Evolutionary conservation across 495 filamentous ascomycete genomes (phyloP), one percentile per base, ranked within the genome.

Genomic region (Filosporella fistucella): DNA sequence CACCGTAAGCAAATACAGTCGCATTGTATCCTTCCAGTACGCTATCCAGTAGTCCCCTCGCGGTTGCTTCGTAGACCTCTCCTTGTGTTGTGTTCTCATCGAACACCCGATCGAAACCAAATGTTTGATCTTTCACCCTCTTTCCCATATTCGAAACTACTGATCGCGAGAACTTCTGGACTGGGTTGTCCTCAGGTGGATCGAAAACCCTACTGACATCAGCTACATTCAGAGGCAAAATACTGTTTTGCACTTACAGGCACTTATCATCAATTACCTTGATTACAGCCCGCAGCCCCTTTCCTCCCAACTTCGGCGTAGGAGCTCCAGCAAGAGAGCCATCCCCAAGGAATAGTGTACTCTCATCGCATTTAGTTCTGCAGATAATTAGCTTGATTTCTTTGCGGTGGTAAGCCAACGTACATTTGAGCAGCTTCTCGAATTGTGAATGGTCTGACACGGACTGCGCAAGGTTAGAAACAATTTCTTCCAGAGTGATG

Each of bases 11-110:
- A 64, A 97, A 99, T 0, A 99, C 93, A 0, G 93, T 99, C 34
- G 94, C 93, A 73, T 99, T 99, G 70, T 96, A 99, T 39, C 93
- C 93, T 51, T 97, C 91, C 42, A 97, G 74, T 42, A 99, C 91
- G 64, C 84, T 96, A 62, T 97, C 93, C 62, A 99, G 76, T 21
- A 99, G 76, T 51, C 68, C 77, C 60, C 84, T 86, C 4, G 94
- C 95, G 6, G 93, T 99, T 4, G 88, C 78, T 65, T 97, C 91
- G 73, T 97, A 99, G 0, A 99, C 87, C 64, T 99, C 94, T 44
- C 77, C 85, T 54, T 99, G 93, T 0, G 85, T 83, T 35, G 89
- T 85, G 60, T 89, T 96, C 43, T 99, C 91, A 72, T 99, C 93
- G 65, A 99, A 99, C 43, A 99, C 85, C 29, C 85, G 76, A 67